phyloP scores from a whole-genome alignment of 257 asterid species.

The Nicotiana tomentosiformis region DNA sequence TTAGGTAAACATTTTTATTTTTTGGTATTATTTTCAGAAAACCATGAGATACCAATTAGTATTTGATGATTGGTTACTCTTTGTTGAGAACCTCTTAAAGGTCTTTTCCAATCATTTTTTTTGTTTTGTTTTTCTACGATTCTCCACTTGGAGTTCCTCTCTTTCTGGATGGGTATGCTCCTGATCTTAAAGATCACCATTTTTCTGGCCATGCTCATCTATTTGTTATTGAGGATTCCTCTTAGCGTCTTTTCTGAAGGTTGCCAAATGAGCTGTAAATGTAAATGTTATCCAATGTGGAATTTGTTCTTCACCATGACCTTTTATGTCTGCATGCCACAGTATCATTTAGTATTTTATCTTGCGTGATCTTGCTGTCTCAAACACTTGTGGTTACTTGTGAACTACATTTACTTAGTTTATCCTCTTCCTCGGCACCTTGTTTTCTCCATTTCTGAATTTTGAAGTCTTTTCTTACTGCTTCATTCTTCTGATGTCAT shows the following conservation, averaged over 20 bases:
- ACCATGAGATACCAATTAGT: neutral
- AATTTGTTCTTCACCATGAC: neutral
- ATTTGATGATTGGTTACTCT: neutral
- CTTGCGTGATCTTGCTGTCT: neutral
- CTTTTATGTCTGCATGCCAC: neutral
- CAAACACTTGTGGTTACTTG: neutral
- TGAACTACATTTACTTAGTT: neutral
- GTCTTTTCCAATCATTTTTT: neutral
- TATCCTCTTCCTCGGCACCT: neutral
- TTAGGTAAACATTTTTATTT: neutral
- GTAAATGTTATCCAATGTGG: neutral
- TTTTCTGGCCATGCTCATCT: neutral
- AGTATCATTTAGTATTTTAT: neutral
- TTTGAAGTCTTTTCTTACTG: neutral
- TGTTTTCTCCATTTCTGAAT: neutral
- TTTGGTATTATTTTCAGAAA: neutral
- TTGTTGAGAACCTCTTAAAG: neutral
- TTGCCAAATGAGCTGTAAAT: neutral
- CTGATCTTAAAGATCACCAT: neutral
- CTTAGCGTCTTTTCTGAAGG: neutral
- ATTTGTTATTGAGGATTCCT: neutral
- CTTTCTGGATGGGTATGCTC: neutral
- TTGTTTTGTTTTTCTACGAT: neutral
- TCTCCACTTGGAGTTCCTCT: neutral
- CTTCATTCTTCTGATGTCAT: neutral